Base-by-base conservation (phyloP, 331 rosid species). In the Rosa hybrid region DNA sequence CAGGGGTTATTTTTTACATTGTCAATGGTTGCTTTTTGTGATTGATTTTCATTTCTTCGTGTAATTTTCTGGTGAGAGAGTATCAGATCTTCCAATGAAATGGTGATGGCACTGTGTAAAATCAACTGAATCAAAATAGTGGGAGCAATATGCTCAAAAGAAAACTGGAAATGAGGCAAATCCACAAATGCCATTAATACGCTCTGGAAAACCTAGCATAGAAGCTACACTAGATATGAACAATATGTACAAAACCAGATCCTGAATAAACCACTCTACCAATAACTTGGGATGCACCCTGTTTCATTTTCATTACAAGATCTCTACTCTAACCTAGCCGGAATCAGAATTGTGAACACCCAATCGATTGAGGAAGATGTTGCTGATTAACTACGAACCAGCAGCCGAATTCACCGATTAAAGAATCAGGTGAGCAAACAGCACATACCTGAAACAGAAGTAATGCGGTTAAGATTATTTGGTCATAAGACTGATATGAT, bases 201-300 rank as follows among this genome's bases (percentile, higher is more conserved):
- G 48, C 57, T 23, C 21, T 10, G n/a, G 46, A 67, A 20, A 39
- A 48, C 57, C 75, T 46, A 65, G 51, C 77, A 42, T 71, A 45
- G 59, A 63, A 73, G 76, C 81, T 82, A 72, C 84, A 71, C 81
- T 68, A 71, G 74, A 76, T 82, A 86, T 70, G 78, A 80, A 82
- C 89, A 86, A 75, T 17, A 84, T 78, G 79, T 87, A 86, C 91
- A 88, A 56, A 85, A 80, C 53, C 48, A 23, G 53, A 77, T 45
- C n/a, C 80, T 18, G 42, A 50, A 70, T 10, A 70, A 8, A 51
- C 48, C 48, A 73, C 30, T 8, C 76, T 34, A 73, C 77, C 63
- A 34, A 73, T 17, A n/a, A 73, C 83, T 56, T 30, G 12, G 27
- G 70, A 56, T 54, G 63, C 69, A 70, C 51, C 45, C 63, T 18